Percentiles rank a stretch among this genome's conserved stretches.
Evolutionary conservation across 345 rosid genomes (phyloP).

Genomic region (Eucalyptus erythrocorys): DNA sequence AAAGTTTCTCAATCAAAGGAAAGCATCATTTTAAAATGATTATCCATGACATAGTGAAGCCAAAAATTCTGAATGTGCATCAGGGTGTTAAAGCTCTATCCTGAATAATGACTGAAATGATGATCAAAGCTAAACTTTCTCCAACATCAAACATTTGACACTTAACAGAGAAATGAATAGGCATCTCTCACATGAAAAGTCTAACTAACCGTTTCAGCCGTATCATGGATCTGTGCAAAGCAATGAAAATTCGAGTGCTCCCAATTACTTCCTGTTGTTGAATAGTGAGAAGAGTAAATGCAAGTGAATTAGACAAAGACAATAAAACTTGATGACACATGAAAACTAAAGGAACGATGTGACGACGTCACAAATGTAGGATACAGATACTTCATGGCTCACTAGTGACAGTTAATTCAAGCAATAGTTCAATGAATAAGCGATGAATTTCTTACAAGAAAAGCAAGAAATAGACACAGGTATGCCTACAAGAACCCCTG

Average conservation of each 20-base stretch:
- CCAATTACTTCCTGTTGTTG: conserved; percentile 78
- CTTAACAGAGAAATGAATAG: background rate
- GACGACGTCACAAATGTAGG: background rate
- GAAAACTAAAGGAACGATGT: background rate
- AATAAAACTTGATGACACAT: background rate
- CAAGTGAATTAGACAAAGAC: background rate
- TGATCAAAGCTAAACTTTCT: background rate
- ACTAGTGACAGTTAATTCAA: background rate
- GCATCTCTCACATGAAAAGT: background rate
- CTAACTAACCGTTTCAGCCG: conserved; percentile 62
- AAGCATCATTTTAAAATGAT: background rate
- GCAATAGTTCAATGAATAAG: background rate
- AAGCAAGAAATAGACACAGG: background rate
- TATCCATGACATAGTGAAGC: background rate
- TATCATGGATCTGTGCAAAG: conserved; percentile 79
- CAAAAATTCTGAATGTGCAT: background rate
- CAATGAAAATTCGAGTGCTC: conserved; percentile 70
- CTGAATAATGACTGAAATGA: background rate
- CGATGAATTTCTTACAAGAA: background rate
- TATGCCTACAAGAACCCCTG: background rate
- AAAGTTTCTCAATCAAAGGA: background rate
- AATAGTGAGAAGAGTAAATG: background rate
- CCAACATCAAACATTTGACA: background rate
- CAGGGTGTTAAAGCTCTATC: background rate
- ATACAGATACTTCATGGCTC: background rate